Conservation (phyloP, 768 basidiomycete genomes). For the Suillus discolor region DNA sequence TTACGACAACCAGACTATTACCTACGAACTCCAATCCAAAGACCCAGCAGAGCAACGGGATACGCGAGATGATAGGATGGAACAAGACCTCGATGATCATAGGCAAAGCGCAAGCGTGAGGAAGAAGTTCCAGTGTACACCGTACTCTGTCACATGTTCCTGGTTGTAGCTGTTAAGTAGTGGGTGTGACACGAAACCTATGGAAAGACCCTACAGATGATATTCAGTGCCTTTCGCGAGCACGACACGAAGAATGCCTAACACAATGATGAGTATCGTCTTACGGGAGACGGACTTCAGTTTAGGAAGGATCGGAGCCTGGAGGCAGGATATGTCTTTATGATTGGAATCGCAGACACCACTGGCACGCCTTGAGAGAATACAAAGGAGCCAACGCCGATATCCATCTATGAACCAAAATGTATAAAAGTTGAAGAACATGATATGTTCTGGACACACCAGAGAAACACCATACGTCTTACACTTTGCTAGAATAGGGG, state of each 20-base stretch:
- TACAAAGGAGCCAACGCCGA: conserved; percentile 96
- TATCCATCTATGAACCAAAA: conserved; percentile 76
- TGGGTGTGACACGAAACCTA: neutral
- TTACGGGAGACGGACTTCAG: conserved; percentile 54
- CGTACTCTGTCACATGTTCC: conserved; percentile 98
- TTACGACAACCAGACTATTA: conserved; percentile 4
- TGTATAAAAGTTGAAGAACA: neutral
- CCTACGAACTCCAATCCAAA: conserved; percentile 61
- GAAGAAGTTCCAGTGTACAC: conserved; percentile 99
- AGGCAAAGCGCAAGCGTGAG: conserved; percentile 86
- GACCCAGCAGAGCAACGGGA: conserved; percentile 64
- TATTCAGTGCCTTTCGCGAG: conserved; percentile 94
- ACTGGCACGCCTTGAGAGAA: conserved; percentile 96
- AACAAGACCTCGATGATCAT: conserved; percentile 68
- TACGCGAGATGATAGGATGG: conserved; percentile 60
- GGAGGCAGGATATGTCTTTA: conserved; percentile 58
- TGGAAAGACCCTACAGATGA: conserved; percentile 63
- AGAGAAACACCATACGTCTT: conserved; percentile 95
- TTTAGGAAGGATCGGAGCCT: conserved; percentile 51
- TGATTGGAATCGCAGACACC: conserved; percentile 80
- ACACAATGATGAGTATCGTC: conserved; percentile 61
- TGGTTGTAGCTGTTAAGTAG: conserved; percentile 27
- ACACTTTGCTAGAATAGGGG: conserved; percentile 85
- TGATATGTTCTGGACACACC: conserved; percentile 45
- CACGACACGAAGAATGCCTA: conserved; percentile 78